Evolutionary conservation across 371 early-diverging fungal genomes (phyloP).

Genomic region (Rhizomucor miehei): DNA sequence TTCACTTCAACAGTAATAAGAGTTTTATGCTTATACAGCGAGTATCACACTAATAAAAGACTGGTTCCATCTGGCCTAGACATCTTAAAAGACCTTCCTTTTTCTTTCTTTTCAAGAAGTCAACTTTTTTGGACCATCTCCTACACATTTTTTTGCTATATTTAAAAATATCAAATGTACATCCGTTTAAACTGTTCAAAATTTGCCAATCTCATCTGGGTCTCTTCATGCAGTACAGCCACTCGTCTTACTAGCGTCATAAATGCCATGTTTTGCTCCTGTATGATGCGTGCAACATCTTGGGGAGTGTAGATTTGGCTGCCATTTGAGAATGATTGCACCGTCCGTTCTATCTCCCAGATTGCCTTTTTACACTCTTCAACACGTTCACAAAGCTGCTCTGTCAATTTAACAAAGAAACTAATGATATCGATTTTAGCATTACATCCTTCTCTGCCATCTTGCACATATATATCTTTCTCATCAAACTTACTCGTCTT

Average conservation of each 20-base stretch:
- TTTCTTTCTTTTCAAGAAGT: no score
- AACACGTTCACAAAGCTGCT: conserved; percentile 21
- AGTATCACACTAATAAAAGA: no score
- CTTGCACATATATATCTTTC: background rate
- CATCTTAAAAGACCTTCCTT: no score
- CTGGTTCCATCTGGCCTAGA: no score
- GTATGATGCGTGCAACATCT: conserved; percentile 56
- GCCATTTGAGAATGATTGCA: conserved; percentile 35
- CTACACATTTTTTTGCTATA: no score
- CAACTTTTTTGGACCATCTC: no score
- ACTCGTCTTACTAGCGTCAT: conserved; percentile 59
- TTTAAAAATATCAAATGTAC: conserved; percentile 8
- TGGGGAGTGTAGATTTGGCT: conserved; percentile 34
- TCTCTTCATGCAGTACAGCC: conserved; percentile 58
- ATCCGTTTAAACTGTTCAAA: conserved; percentile 29
- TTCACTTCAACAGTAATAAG: no score
- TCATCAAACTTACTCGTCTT: conserved; percentile 34
- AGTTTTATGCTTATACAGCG: no score
- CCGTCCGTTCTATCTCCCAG: conserved; percentile 44
- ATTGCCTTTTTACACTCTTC: conserved; percentile 39
- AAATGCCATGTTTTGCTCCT: conserved; percentile 63
- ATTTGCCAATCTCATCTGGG: conserved; percentile 47
- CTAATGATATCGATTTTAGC: conserved; percentile 10
- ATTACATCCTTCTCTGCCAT: background rate
- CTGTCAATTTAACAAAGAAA: conserved; percentile 30